Percentiles rank a stretch among this genome's conserved stretches.
Conservation (phyloP, 2,329 filamentous ascomycete species). For the Exophiala xenobiotica region DNA sequence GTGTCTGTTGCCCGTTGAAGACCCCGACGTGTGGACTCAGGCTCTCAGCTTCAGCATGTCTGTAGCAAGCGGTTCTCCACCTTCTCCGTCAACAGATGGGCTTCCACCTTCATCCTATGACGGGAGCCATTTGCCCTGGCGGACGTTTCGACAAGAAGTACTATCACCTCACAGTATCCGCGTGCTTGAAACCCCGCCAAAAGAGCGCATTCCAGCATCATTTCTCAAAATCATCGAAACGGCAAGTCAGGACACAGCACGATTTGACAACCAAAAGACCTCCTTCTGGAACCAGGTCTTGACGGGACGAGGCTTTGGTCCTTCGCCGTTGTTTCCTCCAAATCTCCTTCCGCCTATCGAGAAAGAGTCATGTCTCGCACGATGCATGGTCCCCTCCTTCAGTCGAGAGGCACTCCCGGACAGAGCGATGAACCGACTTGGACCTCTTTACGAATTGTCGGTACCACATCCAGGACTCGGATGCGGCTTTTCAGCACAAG, state of each 20-base stretch:
- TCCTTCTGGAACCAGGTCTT: constrained; percentile 20
- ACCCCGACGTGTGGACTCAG: too few relatives aligned
- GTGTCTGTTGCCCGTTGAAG: too few relatives aligned
- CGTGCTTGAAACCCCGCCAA: constrained; percentile 14
- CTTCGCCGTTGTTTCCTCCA: constrained; percentile 25
- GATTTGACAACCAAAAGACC: constrained; percentile 18
- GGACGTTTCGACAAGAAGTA: constrained; percentile 20
- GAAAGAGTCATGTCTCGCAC: constrained; percentile 14
- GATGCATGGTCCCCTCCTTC: constrained; percentile 25
- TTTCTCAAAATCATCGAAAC: constrained; percentile 18
- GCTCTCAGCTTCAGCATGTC: constrained; percentile 1
- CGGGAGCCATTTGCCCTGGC: constrained; percentile 22
- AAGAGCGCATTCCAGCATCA: constrained; percentile 19
- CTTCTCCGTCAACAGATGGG: constrained; percentile 5
- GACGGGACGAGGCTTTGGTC: constrained; percentile 22
- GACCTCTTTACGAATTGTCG: constrained; percentile 23
- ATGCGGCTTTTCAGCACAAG: constrained; percentile 22
- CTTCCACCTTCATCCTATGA: constrained; percentile 19
- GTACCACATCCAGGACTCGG: constrained; percentile 19
- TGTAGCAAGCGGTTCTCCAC: constrained; percentile 8
- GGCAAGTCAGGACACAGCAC: constrained; percentile 6
- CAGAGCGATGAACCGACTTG: constrained; percentile 9
- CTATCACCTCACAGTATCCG: constrained; percentile 20
- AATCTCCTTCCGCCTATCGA: constrained; percentile 24
- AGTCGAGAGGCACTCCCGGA: constrained; percentile 24